Percentiles rank a stretch among this genome's conserved stretches.
Evolutionary conservation across 768 basidiomycete genomes (phyloP).

Genomic region (Gelatoporia subvermispora): DNA sequence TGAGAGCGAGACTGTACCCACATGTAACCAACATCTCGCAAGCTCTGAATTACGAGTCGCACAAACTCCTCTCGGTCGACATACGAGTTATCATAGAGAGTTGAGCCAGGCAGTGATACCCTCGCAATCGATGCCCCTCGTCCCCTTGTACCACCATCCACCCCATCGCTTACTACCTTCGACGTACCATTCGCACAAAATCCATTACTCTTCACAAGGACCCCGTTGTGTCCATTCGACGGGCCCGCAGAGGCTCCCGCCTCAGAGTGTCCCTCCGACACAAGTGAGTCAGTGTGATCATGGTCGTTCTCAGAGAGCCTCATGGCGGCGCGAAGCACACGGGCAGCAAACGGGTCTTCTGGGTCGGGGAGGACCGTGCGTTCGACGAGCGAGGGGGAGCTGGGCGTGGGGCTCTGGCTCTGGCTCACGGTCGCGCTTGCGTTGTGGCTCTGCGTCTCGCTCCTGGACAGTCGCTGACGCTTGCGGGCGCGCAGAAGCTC

Average conservation of each 20-base stretch:
- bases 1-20: constrained; percentile 21
- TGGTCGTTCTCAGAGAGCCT: constrained; percentile 19
- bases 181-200: constrained; percentile 17
- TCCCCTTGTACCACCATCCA: constrained; percentile 9
- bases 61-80: constrained; percentile 90
- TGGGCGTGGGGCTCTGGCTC: constrained; percentile 7
- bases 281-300: constrained; percentile 17
- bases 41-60: constrained; percentile 80
- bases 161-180: constrained; percentile 1
- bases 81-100: constrained; percentile 71
- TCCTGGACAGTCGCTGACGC: constrained; percentile 17
- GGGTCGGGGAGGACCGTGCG: constrained; percentile 17
- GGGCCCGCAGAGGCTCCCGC: constrained; percentile 19
- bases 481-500: constrained; percentile 20
- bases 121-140: constrained; percentile 36
- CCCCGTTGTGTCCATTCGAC: constrained; percentile 21
- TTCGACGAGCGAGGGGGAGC: constrained; percentile 15
- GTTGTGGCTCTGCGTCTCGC: no score
- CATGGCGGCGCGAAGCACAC: constrained; percentile 11
- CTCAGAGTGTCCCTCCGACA: constrained; percentile 14
- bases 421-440: no score
- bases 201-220: constrained; percentile 18
- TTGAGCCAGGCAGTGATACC: constrained; percentile 67
- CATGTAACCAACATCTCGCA: constrained; percentile 80
- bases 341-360: constrained; percentile 10